These are phyloP conservation scores for Coccomyxa subellipsoidea DNA, from an alignment of 163 green algal genomes.

Conservation along the genomic window DNA sequence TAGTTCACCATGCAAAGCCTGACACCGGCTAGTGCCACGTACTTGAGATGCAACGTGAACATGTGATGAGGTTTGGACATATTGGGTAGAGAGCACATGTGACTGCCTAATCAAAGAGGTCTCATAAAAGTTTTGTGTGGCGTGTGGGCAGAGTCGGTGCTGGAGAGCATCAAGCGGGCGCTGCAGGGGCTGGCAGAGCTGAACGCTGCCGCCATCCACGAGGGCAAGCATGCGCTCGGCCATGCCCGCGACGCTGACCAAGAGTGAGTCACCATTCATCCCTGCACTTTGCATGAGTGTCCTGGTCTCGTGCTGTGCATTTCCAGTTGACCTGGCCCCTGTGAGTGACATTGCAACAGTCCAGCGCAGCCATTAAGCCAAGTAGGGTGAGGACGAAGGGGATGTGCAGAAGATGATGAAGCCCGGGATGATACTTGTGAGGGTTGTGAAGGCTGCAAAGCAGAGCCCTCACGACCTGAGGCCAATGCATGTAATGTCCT, in stretches of 20 bases:
- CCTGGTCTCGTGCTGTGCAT: neutral
- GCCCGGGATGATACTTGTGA: no score
- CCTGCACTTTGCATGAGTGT: neutral
- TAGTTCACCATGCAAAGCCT: no score
- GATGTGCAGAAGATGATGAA: neutral
- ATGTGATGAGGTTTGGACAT: no score
- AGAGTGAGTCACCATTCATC: neutral
- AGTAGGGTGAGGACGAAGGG: neutral
- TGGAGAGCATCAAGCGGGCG: conserved; percentile 3
- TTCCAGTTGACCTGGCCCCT: neutral
- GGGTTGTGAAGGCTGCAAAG: no score
- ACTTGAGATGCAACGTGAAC: no score
- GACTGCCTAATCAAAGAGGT: neutral
- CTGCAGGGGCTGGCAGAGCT: neutral
- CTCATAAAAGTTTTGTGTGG: neutral
- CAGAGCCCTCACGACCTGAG: no score
- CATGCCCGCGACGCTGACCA: neutral
- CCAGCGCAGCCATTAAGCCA: neutral
- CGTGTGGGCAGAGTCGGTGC: neutral
- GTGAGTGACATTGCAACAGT: neutral
- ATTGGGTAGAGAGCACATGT: no score
- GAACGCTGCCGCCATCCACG: neutral
- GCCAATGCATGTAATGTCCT: no score
- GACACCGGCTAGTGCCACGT: no score
- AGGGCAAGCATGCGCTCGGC: neutral